phyloP scores from a whole-genome alignment of 495 filamentous ascomycete genomes.

The Tuber melanosporum region DNA sequence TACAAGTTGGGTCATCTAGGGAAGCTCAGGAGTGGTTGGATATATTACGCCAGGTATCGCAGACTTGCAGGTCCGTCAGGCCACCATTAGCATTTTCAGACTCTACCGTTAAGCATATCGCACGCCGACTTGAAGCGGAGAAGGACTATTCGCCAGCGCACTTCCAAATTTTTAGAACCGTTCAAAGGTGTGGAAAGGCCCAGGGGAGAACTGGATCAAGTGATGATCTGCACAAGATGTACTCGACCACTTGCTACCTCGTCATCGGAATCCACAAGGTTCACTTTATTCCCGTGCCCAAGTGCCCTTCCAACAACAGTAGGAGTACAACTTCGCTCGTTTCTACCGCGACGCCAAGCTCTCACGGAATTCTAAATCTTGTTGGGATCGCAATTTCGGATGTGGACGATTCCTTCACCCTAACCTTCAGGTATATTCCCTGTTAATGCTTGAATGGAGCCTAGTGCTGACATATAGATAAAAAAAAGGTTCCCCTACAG shows the following conservation, averaged over 20 bases:
- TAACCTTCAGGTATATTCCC: slow-evolving; percentile 64
- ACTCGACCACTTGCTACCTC: slow-evolving; percentile 71
- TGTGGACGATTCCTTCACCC: slow-evolving; percentile 75
- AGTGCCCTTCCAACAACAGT: slow-evolving; percentile 44
- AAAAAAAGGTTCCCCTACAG: slow-evolving; percentile 58
- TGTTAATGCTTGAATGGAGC: slow-evolving; percentile 15
- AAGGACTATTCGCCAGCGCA: slow-evolving; percentile 62
- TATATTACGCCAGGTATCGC: slow-evolving; percentile 32
- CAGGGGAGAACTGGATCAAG: slow-evolving; percentile 54
- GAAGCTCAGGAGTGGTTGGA: slow-evolving; percentile 41
- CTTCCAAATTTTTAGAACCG: slow-evolving; percentile 76
- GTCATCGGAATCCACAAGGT: slow-evolving; percentile 77
- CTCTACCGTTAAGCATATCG: slow-evolving; percentile 59
- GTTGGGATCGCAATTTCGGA: slow-evolving; percentile 60
- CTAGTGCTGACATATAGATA: slow-evolving; percentile 31
- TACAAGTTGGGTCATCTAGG: slow-evolving; percentile 27
- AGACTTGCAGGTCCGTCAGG: slow-evolving; percentile 19
- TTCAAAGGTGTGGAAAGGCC: slow-evolving; percentile 59
- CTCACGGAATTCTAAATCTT: slow-evolving; percentile 71
- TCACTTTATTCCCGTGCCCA: slow-evolving; percentile 69
- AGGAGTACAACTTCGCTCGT: slow-evolving; percentile 52
- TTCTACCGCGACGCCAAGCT: slow-evolving; percentile 49
- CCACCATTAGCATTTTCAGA: slow-evolving; percentile 50
- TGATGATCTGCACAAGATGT: slow-evolving; percentile 70
- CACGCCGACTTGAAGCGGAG: slow-evolving; percentile 59